Conservation (phyloP, 345 rosid species). For the Citrus glauca region DNA sequence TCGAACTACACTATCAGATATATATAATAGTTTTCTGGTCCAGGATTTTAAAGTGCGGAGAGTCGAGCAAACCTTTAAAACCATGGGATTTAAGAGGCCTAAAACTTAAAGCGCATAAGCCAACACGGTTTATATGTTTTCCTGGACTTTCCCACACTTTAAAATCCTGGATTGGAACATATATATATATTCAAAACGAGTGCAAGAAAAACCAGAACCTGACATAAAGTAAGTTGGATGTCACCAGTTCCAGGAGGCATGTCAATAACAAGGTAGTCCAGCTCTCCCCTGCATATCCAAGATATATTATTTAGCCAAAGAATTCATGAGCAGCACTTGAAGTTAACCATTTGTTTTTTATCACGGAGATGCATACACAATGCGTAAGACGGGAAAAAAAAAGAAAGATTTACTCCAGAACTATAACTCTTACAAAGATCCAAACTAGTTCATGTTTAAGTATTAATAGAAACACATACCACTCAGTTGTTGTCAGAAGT, state of each 20-base stretch:
- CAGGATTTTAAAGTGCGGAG: too few species aligned
- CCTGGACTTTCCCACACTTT: too few species aligned
- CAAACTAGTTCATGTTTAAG: background rate
- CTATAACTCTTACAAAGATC: background rate
- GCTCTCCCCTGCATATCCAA: constrained; percentile 72
- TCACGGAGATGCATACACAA: background rate
- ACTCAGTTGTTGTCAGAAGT: constrained; percentile 88
- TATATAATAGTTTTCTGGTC: too few species aligned
- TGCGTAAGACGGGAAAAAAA: background rate
- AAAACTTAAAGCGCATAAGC: too few species aligned
- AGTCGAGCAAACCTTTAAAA: too few species aligned
- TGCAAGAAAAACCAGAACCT: constrained; percentile 39
- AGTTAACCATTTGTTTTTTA: background rate
- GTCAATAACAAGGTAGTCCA: constrained; percentile 95
- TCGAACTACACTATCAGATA: background rate
- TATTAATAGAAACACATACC: constrained; percentile 40
- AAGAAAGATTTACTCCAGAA: background rate
- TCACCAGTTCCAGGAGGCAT: constrained; percentile 99
- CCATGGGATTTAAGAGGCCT: too few species aligned
- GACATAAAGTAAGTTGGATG: constrained; percentile 93
- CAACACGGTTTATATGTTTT: too few species aligned
- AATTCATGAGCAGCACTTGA: background rate
- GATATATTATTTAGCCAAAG: background rate
- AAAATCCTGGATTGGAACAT: too few species aligned
- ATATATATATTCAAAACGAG: background rate